Conservation (phyloP, 179 eudicot species). For the Silene coronaria region DNA sequence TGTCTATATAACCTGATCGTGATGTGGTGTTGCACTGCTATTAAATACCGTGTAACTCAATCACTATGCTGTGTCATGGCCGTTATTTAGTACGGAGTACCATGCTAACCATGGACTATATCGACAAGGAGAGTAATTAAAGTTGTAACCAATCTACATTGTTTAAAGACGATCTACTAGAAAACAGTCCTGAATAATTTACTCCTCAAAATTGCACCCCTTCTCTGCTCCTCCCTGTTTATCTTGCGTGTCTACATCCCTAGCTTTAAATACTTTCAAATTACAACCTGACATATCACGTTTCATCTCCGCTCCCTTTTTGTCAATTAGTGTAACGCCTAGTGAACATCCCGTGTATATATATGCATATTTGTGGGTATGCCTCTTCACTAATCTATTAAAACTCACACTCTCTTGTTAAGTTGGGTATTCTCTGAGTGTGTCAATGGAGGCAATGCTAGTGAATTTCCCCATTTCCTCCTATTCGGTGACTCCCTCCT, state of each 20-base stretch:
- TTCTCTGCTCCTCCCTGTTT: conserved; percentile 1
- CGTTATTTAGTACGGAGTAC: background rate
- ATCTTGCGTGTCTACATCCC: conserved; percentile 1
- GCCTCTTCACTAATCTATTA: background rate
- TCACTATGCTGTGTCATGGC: background rate
- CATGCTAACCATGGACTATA: background rate
- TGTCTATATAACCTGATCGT: background rate
- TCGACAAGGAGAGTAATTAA: background rate
- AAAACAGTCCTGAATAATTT: background rate
- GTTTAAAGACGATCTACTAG: background rate
- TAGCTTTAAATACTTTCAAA: background rate
- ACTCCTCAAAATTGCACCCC: background rate
- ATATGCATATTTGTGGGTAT: conserved; percentile 2
- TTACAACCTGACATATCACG: background rate
- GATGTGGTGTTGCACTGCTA: background rate
- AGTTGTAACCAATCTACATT: conserved; percentile 1
- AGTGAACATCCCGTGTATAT: background rate
- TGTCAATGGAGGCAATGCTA: conserved; percentile 11
- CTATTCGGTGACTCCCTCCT: background rate
- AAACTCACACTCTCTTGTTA: background rate
- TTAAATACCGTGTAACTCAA: background rate
- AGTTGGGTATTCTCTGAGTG: background rate
- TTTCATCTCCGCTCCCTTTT: background rate
- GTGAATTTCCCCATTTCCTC: background rate
- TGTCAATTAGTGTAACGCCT: conserved; percentile 13